Base-by-base conservation (phyloP, 2,329 filamentous ascomycete genomes). In the Daldinia eschscholtzii region DNA sequence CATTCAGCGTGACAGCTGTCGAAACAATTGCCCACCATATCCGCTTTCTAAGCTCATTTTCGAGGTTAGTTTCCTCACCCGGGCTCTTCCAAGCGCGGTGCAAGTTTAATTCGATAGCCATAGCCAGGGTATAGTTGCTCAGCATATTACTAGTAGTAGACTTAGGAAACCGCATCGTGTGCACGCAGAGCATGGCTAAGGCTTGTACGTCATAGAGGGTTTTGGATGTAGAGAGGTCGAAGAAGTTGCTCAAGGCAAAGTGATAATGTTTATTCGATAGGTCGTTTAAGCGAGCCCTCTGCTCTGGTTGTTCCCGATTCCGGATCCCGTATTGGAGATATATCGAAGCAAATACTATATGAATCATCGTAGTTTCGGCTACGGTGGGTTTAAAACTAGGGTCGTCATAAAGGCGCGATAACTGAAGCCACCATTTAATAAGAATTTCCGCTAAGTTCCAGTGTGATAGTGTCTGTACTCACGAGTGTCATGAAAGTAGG, bases 311-410 rank as follows among this genome's bases (percentile, higher is more conserved):
- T 67, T 88, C 84, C 68, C 84, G 83, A 73, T 93, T 94, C 20
- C 92, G 86, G 4, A 89, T 83, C n/a, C 91, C 90, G 67, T 90
- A 92, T 73, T 97, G 92, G 72, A 92, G 93, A 76, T 90, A 90
- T 73, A 95, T 91, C 57, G 89, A 90, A 10, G 92, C 91, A 65
- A 96, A 90, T 46, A 96, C 86, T 88, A 94, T 93, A 78, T 95
- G 91, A 0, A 94, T 85, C 64, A 89, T 88, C 44, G 93, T 91
- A 1, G 85, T 84, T 76, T 96, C 90, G 1, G 91, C 85, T 0
- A 86, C 79, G 0, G 87, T 86, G 0, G 92, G 86, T 57, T 85
- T 82, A 76, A 91, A 92, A 61, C 78, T 82, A 15, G 86, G 83
- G 60, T 94, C 90, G 73, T 93, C 90, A 76, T 94, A 94, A 61